Percentiles rank a stretch among this genome's conserved stretches.
These are phyloP conservation scores for Mariannaea sp. DNA, from an alignment of 2,329 filamentous ascomycete genomes.

Conservation along the genomic window DNA sequence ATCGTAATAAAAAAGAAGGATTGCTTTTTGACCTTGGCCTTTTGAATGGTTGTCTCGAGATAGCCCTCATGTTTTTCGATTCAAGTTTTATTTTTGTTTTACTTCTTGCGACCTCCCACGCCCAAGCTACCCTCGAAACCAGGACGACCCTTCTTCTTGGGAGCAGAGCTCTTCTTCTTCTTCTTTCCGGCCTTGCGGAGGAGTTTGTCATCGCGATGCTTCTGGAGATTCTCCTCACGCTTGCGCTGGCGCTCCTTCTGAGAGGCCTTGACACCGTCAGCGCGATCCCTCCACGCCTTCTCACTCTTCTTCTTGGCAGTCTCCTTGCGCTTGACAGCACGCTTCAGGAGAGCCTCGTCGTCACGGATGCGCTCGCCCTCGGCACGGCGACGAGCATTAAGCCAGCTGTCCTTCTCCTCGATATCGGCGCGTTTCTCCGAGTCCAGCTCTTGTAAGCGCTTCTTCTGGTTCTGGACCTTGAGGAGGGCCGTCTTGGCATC, in stretches of 20 bases:
- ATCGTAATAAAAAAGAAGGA: too few relatives aligned
- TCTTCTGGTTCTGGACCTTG: constrained; percentile 84
- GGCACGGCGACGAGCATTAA: constrained; percentile 84
- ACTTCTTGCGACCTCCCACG: constrained; percentile 57
- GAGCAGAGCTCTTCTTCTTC: constrained; percentile 40
- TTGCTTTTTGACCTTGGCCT: constrained; percentile 8
- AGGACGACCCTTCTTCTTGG: constrained; percentile 57
- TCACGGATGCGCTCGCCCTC: constrained; percentile 90
- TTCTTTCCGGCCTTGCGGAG: constrained; percentile 63
- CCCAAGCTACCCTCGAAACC: constrained; percentile 74
- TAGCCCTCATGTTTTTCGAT: constrained; percentile 7
- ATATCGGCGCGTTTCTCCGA: constrained; percentile 83
- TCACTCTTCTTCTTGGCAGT: constrained; percentile 88
- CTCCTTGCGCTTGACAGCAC: constrained; percentile 93
- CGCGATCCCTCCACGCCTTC: constrained; percentile 80
- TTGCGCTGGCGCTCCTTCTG: constrained; percentile 83
- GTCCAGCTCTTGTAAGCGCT: constrained; percentile 75
- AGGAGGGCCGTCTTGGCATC: constrained; percentile 87
- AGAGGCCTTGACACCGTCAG: constrained; percentile 73
- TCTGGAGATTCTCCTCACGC: constrained; percentile 76
- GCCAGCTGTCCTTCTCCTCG: constrained; percentile 91
- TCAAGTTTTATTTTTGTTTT: too few relatives aligned
- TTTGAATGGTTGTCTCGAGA: too few relatives aligned
- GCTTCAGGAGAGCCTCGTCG: constrained; percentile 86
- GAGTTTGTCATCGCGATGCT: constrained; percentile 74